Evolutionary conservation across 208 protist genomes (phyloP).

Genomic region (Trypanosoma avium): DNA sequence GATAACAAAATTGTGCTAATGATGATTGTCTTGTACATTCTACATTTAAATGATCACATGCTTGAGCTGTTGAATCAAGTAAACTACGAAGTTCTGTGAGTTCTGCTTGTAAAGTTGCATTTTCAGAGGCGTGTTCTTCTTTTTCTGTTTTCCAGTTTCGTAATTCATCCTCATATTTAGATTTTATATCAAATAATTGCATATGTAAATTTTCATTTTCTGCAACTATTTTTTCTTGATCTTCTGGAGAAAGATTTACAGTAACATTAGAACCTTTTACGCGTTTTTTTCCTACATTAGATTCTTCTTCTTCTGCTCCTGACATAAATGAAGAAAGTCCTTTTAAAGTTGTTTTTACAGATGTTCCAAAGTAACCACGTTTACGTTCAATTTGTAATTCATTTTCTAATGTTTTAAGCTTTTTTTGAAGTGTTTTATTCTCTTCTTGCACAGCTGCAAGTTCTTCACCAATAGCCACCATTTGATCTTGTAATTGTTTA

Average conservation of each 20-base stretch:
- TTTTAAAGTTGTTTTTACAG: conserved; percentile 47
- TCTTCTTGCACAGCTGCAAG: conserved; percentile 44
- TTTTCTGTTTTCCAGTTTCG: conserved; percentile 17
- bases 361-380: conserved; percentile 56
- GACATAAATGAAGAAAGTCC: conserved; percentile 72
- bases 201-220: conserved; percentile 78
- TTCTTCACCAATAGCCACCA: conserved; percentile 38
- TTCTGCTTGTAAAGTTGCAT: conserved; percentile 28
- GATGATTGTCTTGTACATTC: conserved; percentile 40
- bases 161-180: conserved; percentile 39
- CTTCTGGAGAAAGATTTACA: conserved; percentile 44
- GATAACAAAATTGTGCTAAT: conserved; percentile 61
- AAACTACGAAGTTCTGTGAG: conserved; percentile 42
- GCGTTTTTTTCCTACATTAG: conserved; percentile 5
- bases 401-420: conserved; percentile 41
- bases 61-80: conserved; percentile 31
- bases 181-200: conserved; percentile 57
- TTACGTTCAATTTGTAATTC: conserved; percentile 50
- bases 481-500: conserved; percentile 48
- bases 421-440: conserved; percentile 40
- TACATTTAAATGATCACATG: conserved; percentile 47
- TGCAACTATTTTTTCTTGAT: conserved; percentile 61
- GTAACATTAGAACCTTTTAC: not conserved
- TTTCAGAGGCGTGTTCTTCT: conserved; percentile 14
- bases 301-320: conserved; percentile 32